Conservation (phyloP, 306 rosid genomes). For the Glycine soja region DNA sequence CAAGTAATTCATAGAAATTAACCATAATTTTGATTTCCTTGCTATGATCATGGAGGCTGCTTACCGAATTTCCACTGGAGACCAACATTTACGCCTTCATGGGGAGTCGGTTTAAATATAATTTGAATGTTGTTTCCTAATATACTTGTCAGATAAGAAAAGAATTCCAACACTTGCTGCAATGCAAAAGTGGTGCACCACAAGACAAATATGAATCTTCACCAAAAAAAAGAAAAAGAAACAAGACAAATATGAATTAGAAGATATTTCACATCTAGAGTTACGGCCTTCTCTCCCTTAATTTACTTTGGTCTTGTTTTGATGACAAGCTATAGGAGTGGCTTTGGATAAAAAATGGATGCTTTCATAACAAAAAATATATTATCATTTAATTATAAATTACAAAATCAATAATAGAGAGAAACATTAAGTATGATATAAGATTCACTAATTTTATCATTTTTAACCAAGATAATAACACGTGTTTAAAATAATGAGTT, state of each 20-base stretch:
- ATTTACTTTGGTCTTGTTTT: not conserved
- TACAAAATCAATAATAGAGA: too few species aligned
- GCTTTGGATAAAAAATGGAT: not conserved
- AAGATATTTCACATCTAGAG: constrained; percentile 2
- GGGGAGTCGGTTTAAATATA: constrained; percentile 59
- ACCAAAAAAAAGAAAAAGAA: too few species aligned
- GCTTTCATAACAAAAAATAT: too few species aligned
- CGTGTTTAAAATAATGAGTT: too few species aligned
- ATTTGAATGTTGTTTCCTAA: constrained; percentile 56
- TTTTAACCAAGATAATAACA: too few species aligned
- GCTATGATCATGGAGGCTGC: not conserved
- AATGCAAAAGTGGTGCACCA: constrained; percentile 49
- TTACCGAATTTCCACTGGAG: constrained; percentile 77
- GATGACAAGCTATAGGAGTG: not conserved
- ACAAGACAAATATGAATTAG: not conserved
- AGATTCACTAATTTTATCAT: too few species aligned
- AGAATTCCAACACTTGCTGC: constrained; percentile 71
- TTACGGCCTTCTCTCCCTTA: not conserved
- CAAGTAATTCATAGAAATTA: not conserved
- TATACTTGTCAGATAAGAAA: constrained; percentile 48
- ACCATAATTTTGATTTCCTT: not conserved
- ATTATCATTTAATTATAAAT: too few species aligned
- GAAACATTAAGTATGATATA: too few species aligned
- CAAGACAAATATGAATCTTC: not conserved
- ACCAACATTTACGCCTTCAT: constrained; percentile 70